These are phyloP conservation scores for Gloeopeniophorella convolvens DNA, from an alignment of 768 basidiomycete genomes.

Conservation along the genomic window DNA sequence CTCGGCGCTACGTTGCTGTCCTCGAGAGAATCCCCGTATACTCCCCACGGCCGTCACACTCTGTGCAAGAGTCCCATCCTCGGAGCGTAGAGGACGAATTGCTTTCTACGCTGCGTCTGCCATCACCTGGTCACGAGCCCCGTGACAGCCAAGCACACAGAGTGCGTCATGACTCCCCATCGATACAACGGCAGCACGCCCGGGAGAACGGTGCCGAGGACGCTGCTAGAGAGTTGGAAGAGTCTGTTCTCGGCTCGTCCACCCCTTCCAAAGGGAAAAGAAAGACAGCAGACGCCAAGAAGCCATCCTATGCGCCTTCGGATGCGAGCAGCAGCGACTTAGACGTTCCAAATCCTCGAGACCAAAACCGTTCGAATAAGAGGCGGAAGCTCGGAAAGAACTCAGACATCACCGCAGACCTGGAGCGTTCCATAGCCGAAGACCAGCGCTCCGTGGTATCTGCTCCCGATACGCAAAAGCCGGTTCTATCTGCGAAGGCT, in stretches of 20 bases:
- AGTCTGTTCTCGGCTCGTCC: constrained; percentile 40
- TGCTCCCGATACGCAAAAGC: constrained; percentile 22
- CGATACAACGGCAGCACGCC: constrained; percentile 16
- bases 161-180: constrained; percentile 13
- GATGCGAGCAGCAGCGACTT: constrained; percentile 51
- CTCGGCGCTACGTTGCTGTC: constrained; percentile 49
- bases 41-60: constrained; percentile 34
- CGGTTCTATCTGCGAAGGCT: constrained; percentile 33
- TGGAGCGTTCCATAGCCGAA: constrained; percentile 36
- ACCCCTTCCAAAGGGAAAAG: constrained; percentile 34
- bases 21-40: constrained; percentile 41
- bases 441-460: constrained; percentile 39
- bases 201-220: constrained; percentile 40
- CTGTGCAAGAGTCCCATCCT: constrained; percentile 24
- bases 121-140: constrained; percentile 29
- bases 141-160: constrained; percentile 14
- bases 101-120: constrained; percentile 29
- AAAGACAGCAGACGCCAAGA: constrained; percentile 45
- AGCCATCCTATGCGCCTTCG: constrained; percentile 38
- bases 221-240: constrained; percentile 51
- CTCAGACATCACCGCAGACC: constrained; percentile 24
- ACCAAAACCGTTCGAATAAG: constrained; percentile 47
- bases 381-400: constrained; percentile 53
- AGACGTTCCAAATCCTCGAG: constrained; percentile 37
- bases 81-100: constrained; percentile 31